Conservation (phyloP, 2,329 filamentous ascomycete species). For the Myriangium duriaei region DNA sequence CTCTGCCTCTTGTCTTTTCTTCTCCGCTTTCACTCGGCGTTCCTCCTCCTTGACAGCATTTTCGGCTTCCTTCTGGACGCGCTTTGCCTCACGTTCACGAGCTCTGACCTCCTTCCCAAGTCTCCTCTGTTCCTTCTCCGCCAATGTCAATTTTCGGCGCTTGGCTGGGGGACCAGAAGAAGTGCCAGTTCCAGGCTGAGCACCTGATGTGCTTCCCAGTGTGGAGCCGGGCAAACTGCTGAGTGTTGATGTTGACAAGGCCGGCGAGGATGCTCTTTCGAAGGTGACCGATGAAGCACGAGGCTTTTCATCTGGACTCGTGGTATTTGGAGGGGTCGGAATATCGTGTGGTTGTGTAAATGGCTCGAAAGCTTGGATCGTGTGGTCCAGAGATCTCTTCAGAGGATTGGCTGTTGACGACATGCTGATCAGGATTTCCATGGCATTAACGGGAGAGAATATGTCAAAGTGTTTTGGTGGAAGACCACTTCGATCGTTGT, state of each 20-base stretch:
- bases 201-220: slow-evolving; percentile 3
- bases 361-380: not conserved
- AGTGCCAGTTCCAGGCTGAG: not conserved
- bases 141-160: slow-evolving; percentile 28
- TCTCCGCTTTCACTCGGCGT: slow-evolving; percentile 29
- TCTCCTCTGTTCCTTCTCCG: slow-evolving; percentile 30
- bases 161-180: slow-evolving; percentile 24
- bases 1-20: slow-evolving; percentile 8
- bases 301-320: slow-evolving; percentile 4
- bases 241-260: slow-evolving; percentile 21
- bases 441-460: not conserved
- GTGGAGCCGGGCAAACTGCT: slow-evolving; percentile 18
- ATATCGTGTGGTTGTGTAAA: not conserved
- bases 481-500: no score
- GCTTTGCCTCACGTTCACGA: slow-evolving; percentile 21
- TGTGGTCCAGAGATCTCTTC: slow-evolving; percentile 1
- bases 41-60: slow-evolving; percentile 21
- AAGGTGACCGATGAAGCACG: not conserved
- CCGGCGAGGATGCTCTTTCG: slow-evolving; percentile 19
- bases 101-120: slow-evolving; percentile 28
- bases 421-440: not conserved
- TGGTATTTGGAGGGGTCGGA: slow-evolving; percentile 12
- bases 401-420: not conserved
- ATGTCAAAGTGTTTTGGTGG: no score
- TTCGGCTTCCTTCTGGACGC: slow-evolving; percentile 16